Evolutionary conservation across 768 basidiomycete genomes (phyloP).

Genomic region (Gelatoporia subvermispora): DNA sequence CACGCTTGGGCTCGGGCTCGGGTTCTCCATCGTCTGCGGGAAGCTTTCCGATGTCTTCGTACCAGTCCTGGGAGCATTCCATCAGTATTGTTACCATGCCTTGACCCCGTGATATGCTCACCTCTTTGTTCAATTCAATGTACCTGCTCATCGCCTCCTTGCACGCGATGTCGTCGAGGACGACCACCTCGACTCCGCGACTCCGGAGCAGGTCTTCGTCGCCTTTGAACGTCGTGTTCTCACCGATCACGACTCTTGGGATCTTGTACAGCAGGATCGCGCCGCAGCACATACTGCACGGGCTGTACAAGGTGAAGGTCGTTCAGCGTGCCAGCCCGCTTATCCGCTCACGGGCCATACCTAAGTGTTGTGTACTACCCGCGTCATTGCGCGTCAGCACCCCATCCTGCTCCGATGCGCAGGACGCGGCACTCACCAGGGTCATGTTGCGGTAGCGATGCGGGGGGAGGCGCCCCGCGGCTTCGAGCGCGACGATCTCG

Average conservation of each 20-base stretch:
- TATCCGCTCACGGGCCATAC: constrained; percentile 16
- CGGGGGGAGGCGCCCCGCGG: constrained; percentile 45
- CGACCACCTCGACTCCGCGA: constrained; percentile 45
- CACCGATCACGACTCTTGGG: constrained; percentile 61
- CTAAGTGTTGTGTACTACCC: constrained; percentile 35
- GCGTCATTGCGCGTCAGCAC: too few species aligned
- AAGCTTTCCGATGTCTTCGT: constrained; percentile 55
- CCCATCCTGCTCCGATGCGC: background rate
- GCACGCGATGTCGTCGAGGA: constrained; percentile 42
- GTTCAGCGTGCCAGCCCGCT: background rate
- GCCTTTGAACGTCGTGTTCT: constrained; percentile 50
- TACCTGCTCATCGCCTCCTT: constrained; percentile 52
- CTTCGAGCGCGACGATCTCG: constrained; percentile 46
- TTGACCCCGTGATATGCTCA: constrained; percentile 19
- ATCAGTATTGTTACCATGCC: constrained; percentile 5
- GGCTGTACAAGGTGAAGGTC: constrained; percentile 28
- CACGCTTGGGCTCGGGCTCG: too few species aligned
- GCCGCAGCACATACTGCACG: constrained; percentile 65
- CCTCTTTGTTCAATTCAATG: constrained; percentile 52
- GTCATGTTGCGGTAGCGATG: constrained; percentile 43
- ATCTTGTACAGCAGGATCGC: constrained; percentile 61
- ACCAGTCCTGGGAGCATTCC: constrained; percentile 41
- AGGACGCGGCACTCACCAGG: constrained; percentile 34
- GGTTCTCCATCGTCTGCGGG: background rate
- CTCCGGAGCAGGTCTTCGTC: constrained; percentile 48